Percentiles rank a stretch among this genome's conserved stretches.
These are phyloP conservation scores for Tausonia pullulans DNA, from an alignment of 1,284 basidiomycete genomes.

Conservation along the genomic window DNA sequence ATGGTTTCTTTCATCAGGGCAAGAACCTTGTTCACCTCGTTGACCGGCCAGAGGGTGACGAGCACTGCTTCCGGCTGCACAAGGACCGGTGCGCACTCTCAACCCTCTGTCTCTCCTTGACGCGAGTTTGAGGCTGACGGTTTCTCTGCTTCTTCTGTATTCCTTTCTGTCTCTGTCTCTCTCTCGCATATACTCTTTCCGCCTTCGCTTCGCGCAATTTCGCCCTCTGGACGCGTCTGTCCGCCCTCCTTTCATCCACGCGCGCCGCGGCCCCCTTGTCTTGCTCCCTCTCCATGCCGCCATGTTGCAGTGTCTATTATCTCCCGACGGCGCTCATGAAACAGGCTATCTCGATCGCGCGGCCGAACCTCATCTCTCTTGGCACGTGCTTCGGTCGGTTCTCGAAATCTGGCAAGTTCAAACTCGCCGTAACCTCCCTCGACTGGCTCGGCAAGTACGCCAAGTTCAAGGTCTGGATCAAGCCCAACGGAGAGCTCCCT, in stretches of 20 bases:
- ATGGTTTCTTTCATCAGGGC: slow-evolving; percentile 20
- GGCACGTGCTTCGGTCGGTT: slow-evolving; percentile 99
- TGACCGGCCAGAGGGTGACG: slow-evolving; percentile 37
- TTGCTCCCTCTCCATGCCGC: not conserved
- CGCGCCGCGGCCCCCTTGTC: not conserved
- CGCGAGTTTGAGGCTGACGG: not conserved
- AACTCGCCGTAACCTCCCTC: slow-evolving; percentile 85
- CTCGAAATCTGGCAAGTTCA: slow-evolving; percentile 94
- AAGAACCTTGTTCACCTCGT: slow-evolving; percentile 39
- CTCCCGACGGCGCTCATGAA: slow-evolving; percentile 88
- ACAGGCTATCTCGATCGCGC: slow-evolving; percentile 79
- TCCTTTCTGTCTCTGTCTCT: too few relatives aligned
- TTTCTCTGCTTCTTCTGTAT: too few relatives aligned
- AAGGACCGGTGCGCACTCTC: slow-evolving; percentile 50
- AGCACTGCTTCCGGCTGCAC: slow-evolving; percentile 77
- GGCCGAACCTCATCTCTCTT: slow-evolving; percentile 82
- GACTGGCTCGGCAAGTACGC: slow-evolving; percentile 94
- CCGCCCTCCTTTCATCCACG: not conserved
- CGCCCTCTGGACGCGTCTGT: not conserved
- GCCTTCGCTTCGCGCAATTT: not conserved
- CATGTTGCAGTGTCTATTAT: slow-evolving; percentile 58
- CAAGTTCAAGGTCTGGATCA: slow-evolving; percentile 99
- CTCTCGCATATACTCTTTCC: not conserved
- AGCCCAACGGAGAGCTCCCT: slow-evolving; percentile 97
- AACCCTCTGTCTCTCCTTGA: not conserved